phyloP scores from a whole-genome alignment of 1,284 basidiomycete species.

The Leccinum pallidistipes region DNA sequence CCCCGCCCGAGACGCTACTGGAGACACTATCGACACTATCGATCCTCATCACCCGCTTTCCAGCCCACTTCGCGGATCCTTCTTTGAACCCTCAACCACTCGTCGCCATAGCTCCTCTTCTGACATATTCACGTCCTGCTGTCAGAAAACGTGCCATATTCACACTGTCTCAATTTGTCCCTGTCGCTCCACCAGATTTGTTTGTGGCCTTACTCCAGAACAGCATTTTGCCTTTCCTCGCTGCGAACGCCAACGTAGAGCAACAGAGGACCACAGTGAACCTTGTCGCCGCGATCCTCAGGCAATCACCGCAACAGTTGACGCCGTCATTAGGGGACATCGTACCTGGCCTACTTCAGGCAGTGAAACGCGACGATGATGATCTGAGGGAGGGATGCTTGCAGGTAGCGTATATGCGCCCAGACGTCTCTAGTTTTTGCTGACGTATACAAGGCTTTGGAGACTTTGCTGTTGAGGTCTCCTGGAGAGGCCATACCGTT shows the following conservation, averaged over 20 bases:
- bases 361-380: conserved; percentile 71
- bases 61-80: conserved; percentile 62
- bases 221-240: conserved; percentile 64
- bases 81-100: conserved; percentile 61
- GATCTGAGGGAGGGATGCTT: conserved; percentile 78
- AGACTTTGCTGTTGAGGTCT: conserved; percentile 81
- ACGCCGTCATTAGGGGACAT: conserved; percentile 58
- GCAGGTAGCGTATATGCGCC: conserved; percentile 48
- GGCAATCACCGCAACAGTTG: conserved; percentile 67
- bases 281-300: conserved; percentile 76
- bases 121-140: conserved; percentile 75
- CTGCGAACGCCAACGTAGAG: conserved; percentile 52
- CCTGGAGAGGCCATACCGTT: conserved; percentile 80
- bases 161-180: conserved; percentile 80
- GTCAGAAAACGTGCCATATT: conserved; percentile 90
- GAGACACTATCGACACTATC: conserved; percentile 91
- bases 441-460: conserved; percentile 57
- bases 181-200: conserved; percentile 57
- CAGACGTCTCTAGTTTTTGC: not conserved
- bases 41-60: conserved; percentile 89
- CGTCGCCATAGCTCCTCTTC: conserved; percentile 70
- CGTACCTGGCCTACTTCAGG: conserved; percentile 68
- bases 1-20: conserved; percentile 81
- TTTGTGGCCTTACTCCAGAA: conserved; percentile 56
- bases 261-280: conserved; percentile 78